Evolutionary conservation across 2,329 filamentous ascomycete species (phyloP).

Genomic region (Madurella fahalii): DNA sequence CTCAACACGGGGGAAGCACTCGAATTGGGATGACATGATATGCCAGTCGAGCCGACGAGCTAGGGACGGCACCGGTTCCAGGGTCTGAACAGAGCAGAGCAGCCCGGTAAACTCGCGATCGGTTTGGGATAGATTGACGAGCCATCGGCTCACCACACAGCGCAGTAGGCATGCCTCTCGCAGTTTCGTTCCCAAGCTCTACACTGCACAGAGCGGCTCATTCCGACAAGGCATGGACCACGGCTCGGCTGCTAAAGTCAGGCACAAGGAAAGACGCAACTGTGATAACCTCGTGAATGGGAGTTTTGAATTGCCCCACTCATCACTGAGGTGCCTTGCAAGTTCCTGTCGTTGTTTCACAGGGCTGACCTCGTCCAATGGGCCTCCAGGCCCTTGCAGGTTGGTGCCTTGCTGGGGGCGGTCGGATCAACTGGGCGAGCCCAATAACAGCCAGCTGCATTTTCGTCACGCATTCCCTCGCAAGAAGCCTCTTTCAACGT

Average conservation of each 20-base stretch:
- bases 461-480: too few species aligned
- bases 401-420: too few species aligned
- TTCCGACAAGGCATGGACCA: conserved; percentile 11
- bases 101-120: neutral
- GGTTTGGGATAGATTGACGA: conserved; percentile 7
- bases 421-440: too few species aligned
- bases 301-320: too few species aligned
- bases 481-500: too few species aligned
- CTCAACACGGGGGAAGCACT: neutral
- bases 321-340: too few species aligned
- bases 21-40: neutral
- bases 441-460: too few species aligned
- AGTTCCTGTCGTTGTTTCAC: too few species aligned
- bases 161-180: neutral
- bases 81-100: neutral
- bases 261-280: neutral
- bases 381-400: too few species aligned
- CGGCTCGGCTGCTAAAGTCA: conserved; percentile 22
- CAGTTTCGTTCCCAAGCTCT: conserved; percentile 3
- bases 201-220: neutral
- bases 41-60: neutral
- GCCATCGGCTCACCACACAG: neutral
- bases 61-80: neutral
- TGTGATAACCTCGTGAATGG: neutral
- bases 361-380: too few species aligned